phyloP scores from a whole-genome alignment of 1,284 basidiomycete species.

The Irpex sp. region DNA sequence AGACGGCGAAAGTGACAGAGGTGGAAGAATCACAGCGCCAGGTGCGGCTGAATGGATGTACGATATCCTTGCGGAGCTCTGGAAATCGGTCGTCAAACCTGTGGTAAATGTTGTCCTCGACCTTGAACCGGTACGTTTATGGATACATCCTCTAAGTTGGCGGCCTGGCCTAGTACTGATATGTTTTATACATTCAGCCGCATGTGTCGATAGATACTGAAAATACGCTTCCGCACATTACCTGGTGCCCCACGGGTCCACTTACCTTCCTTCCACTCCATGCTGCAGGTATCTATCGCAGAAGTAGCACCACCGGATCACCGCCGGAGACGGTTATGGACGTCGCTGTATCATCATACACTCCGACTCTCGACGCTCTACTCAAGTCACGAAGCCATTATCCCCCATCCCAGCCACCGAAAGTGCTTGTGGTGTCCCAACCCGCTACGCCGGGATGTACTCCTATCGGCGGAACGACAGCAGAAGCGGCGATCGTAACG shows the following conservation, averaged over 20 bases:
- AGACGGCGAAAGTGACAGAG: background rate
- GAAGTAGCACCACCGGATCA: background rate
- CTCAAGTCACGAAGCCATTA: background rate
- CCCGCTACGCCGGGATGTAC: background rate
- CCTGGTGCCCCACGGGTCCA: conserved; percentile 4
- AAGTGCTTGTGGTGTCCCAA: background rate
- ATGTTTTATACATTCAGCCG: background rate
- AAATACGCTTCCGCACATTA: background rate
- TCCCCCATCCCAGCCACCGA: background rate
- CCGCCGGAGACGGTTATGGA: background rate
- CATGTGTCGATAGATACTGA: background rate
- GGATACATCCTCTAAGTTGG: background rate
- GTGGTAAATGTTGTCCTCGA: background rate
- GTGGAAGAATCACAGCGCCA: background rate
- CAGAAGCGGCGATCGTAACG: background rate
- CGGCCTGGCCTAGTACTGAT: background rate
- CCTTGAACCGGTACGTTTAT: background rate
- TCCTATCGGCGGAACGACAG: background rate
- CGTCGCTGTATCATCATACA: background rate
- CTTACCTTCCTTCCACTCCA: background rate
- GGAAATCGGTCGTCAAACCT: background rate
- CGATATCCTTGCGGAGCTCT: background rate
- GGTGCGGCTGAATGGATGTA: background rate
- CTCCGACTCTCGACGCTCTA: background rate
- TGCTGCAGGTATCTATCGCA: background rate